Conservation (phyloP, 257 asterid genomes). For the Anisodus tanguticus region DNA sequence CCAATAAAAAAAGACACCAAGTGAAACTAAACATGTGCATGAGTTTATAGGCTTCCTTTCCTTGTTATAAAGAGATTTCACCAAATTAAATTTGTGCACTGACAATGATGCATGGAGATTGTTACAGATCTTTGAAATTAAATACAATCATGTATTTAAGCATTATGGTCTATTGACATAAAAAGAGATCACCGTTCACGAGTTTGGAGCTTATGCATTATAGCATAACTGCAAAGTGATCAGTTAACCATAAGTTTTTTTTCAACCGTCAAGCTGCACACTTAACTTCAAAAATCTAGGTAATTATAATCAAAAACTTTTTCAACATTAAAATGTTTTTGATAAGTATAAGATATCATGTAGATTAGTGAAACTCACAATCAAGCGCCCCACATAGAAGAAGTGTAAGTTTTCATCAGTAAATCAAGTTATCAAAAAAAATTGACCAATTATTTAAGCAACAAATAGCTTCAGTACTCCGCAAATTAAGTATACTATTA, state of each 20-base stretch:
- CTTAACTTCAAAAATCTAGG: background rate
- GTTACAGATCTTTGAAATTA: conserved; percentile 16
- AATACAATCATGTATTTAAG: background rate
- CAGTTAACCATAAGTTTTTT: background rate
- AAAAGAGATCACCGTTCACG: conserved; percentile 13
- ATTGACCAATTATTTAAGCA: background rate
- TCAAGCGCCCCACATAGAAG: conserved; percentile 5
- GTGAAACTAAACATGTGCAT: background rate
- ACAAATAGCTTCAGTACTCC: conserved; percentile 18
- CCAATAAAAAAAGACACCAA: background rate
- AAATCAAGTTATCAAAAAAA: conserved; percentile 3
- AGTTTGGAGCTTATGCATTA: background rate
- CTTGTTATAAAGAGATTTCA: background rate
- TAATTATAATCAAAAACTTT: background rate
- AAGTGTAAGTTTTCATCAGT: background rate
- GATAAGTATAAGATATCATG: background rate
- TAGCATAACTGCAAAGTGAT: background rate
- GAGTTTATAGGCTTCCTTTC: conserved; percentile 9
- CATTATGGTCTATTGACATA: background rate
- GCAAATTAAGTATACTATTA: conserved; percentile 12
- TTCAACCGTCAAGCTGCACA: background rate
- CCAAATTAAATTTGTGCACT: conserved; percentile 7
- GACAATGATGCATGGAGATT: background rate
- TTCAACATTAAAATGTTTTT: background rate
- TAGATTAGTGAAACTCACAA: background rate